A percentile compares a stretch with the other conserved stretches of the same genome.
phyloP scores from a whole-genome alignment of 2,329 filamentous ascomycete species.

The Stachybotrys elegans region DNA sequence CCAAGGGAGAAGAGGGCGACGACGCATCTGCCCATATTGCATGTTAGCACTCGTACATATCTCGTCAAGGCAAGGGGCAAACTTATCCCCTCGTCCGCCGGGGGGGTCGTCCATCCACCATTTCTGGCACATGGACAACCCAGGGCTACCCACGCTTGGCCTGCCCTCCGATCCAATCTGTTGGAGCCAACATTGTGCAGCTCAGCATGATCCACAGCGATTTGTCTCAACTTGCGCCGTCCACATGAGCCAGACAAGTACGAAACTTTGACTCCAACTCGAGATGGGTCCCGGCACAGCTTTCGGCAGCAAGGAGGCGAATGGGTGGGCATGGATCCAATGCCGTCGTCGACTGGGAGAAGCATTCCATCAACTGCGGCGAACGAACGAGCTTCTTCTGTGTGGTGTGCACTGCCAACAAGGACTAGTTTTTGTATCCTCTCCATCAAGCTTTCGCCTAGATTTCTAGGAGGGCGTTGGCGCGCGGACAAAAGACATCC shows the following conservation, averaged over 20 bases:
- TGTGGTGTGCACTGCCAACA: slow-evolving; percentile 77
- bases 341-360: slow-evolving; percentile 13
- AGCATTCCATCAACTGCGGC: slow-evolving; percentile 4
- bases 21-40: no score
- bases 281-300: slow-evolving; percentile 70
- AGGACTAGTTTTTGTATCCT: slow-evolving; percentile 95
- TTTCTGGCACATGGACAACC: slow-evolving; percentile 45
- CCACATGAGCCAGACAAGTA: slow-evolving; percentile 64
- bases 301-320: slow-evolving; percentile 4
- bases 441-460: slow-evolving; percentile 42
- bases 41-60: no score
- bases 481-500: slow-evolving; percentile 91
- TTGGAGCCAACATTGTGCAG: slow-evolving; percentile 15
- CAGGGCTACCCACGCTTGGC: slow-evolving; percentile 38
- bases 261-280: slow-evolving; percentile 92
- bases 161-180: slow-evolving; percentile 18
- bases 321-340: background rate
- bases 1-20: no score
- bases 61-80: no score
- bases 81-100: slow-evolving; percentile 45
- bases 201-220: slow-evolving; percentile 14
- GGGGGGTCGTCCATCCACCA: slow-evolving; percentile 45
- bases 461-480: slow-evolving; percentile 56
- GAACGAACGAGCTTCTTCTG: slow-evolving; percentile 55
- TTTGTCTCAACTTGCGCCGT: no score